These are phyloP conservation scores for Exsudoporus floridanus DNA, from an alignment of 1,284 basidiomycete genomes.

Conservation along the genomic window DNA sequence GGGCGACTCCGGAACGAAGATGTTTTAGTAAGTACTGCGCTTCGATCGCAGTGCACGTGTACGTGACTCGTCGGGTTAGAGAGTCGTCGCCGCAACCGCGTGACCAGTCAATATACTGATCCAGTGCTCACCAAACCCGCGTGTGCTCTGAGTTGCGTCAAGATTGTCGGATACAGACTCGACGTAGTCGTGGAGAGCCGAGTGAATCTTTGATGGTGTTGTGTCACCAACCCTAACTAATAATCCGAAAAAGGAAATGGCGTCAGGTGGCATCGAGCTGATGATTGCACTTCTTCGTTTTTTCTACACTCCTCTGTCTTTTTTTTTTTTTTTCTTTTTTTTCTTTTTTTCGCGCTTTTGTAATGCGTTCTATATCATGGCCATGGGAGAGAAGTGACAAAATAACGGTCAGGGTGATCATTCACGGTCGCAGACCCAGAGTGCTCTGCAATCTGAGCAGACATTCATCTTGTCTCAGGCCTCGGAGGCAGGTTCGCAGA, in stretches of 20 bases:
- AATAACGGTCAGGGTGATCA: slow-evolving; percentile 1
- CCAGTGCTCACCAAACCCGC: not conserved
- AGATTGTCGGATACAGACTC: not conserved
- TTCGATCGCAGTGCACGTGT: slow-evolving; percentile 1
- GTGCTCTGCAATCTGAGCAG: not conserved
- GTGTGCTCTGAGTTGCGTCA: not conserved
- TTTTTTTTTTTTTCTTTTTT: too few species aligned
- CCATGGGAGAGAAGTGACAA: slow-evolving; percentile 8
- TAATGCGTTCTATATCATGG: not conserved
- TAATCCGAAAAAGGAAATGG: slow-evolving; percentile 16
- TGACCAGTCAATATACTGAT: not conserved
- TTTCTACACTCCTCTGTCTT: not conserved
- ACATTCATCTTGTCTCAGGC: slow-evolving; percentile 7
- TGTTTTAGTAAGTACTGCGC: not conserved
- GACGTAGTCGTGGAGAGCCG: not conserved
- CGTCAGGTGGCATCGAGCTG: not conserved
- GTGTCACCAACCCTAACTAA: not conserved
- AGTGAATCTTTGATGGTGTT: too few species aligned
- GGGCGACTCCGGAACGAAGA: not conserved
- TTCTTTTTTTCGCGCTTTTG: not conserved
- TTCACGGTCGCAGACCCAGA: slow-evolving; percentile 7
- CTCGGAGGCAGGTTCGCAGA: slow-evolving; percentile 5
- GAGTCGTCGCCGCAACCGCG: slow-evolving; percentile 1
- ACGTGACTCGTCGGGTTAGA: slow-evolving; percentile 10
- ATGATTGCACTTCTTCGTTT: not conserved